These are phyloP conservation scores for Penicillium subrubescens DNA, from an alignment of 495 filamentous ascomycete genomes.

Conservation along the genomic window DNA sequence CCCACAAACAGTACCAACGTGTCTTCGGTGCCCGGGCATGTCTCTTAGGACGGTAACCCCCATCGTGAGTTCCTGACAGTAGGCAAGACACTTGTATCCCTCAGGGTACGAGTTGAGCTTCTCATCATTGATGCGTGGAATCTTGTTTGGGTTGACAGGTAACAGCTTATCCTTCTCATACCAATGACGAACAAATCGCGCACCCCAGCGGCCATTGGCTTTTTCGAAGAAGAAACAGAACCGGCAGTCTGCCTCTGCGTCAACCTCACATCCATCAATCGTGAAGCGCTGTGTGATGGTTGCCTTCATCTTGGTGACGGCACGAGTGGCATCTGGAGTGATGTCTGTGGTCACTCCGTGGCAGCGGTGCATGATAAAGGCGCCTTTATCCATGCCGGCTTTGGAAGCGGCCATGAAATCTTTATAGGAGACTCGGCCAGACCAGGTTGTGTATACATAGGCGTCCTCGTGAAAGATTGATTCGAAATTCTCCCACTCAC, in stretches of 20 bases:
- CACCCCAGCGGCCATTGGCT: slow-evolving; percentile 52
- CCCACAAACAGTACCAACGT: slow-evolving; percentile 39
- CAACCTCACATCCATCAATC: slow-evolving; percentile 50
- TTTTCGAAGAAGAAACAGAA: slow-evolving; percentile 65
- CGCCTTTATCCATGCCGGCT: slow-evolving; percentile 59
- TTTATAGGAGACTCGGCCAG: slow-evolving; percentile 51
- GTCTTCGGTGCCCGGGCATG: slow-evolving; percentile 50
- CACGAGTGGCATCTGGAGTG: slow-evolving; percentile 44
- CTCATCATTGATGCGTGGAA: slow-evolving; percentile 50
- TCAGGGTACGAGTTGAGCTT: slow-evolving; percentile 52
- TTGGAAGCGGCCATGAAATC: slow-evolving; percentile 63
- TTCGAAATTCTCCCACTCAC: slow-evolving; percentile 67
- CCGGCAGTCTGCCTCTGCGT: slow-evolving; percentile 64
- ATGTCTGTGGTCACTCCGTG: slow-evolving; percentile 63
- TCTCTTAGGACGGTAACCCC: slow-evolving; percentile 43
- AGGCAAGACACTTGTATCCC: slow-evolving; percentile 60
- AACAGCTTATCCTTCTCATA: slow-evolving; percentile 72
- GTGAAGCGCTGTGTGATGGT: slow-evolving; percentile 68
- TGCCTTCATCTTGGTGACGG: slow-evolving; percentile 72
- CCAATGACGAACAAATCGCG: slow-evolving; percentile 63
- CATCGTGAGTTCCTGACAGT: slow-evolving; percentile 52
- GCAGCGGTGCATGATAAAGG: slow-evolving; percentile 69
- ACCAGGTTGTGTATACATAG: slow-evolving; percentile 67
- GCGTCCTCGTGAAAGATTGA: slow-evolving; percentile 61
- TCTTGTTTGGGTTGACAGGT: slow-evolving; percentile 53